Conservation (phyloP, 768 basidiomycete species). For the Leccinum boreale region DNA sequence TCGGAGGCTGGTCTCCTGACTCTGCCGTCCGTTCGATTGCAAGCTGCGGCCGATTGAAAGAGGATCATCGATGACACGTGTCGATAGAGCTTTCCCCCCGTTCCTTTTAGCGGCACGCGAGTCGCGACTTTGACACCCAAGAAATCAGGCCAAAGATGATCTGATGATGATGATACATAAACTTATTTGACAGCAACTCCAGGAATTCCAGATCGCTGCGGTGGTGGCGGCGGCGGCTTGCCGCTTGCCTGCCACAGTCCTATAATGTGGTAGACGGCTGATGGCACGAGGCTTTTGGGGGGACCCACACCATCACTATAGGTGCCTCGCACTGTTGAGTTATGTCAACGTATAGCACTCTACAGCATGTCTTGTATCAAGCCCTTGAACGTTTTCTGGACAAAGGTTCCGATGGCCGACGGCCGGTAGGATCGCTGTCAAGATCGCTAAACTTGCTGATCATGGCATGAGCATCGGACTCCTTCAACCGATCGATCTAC, state of each 20-base stretch:
- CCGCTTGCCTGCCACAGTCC: background rate
- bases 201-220: too few species aligned
- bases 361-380: background rate
- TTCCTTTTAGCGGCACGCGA: too few species aligned
- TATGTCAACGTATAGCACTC: background rate
- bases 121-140: too few species aligned
- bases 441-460: background rate
- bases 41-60: too few species aligned
- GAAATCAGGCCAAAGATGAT: too few species aligned
- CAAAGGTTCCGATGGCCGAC: background rate
- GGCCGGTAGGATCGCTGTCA: background rate
- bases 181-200: too few species aligned
- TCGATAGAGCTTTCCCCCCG: too few species aligned
- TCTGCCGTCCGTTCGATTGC: too few species aligned
- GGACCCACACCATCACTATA: background rate
- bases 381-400: background rate
- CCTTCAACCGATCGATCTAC: too few species aligned
- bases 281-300: background rate
- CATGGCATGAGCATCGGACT: too few species aligned
- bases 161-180: background rate
- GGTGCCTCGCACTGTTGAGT: background rate
- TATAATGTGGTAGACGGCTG: background rate
- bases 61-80: too few species aligned
- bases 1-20: too few species aligned
- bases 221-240: background rate